Evolutionary conservation across 2,329 filamentous ascomycete species (phyloP), one percentile per base, ranked within the genome.

Genomic region (Cladobotryum mycophilum): DNA sequence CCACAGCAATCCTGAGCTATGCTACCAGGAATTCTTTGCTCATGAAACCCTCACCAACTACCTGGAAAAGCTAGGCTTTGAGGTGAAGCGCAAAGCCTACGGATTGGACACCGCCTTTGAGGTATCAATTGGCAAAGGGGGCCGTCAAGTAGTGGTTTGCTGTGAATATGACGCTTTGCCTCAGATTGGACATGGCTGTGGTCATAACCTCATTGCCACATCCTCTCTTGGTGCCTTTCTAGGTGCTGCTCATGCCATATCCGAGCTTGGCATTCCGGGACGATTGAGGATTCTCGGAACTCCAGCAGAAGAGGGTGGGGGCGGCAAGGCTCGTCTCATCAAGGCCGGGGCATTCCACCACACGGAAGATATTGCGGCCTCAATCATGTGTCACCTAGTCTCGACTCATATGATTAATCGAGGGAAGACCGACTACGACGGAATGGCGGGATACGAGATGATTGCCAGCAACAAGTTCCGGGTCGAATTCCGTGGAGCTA

Each of bases 41-140:
- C 76, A 80, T 54, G 70, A 78, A 37, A 69, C 66, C 7, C 73
- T 81, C 43, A 70, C 70, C 14, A 55, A 63, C 4, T 69, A 74
- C 36, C 64, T 81, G 1, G 65, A 72, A 38, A 54, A 60, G 1
- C 68, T 71, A 3, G 77, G 74, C 0, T 77, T 75, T 56, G 52
- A 58, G 0, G 74, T 80, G 6, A 74, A 66, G 4, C 70, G 70
- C 1, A 70, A 76, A 47, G 73, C 76, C 0, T 78, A 77, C 56
- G 77, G 74, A 3, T 56, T 81, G 0, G 64, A 70, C 8, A 82
- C 79, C 0, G 69, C 76, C 1, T 81, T 82, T 55, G 71, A 73
- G 44, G 73, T 70, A 11, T 64, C 70, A 13, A 63, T 64, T 43
- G 75, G 76, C 25, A 58, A 62, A 0, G 71, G 70, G 5, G 71